phyloP scores from a whole-genome alignment of 495 filamentous ascomycete genomes.

The Ramalina intermedia region DNA sequence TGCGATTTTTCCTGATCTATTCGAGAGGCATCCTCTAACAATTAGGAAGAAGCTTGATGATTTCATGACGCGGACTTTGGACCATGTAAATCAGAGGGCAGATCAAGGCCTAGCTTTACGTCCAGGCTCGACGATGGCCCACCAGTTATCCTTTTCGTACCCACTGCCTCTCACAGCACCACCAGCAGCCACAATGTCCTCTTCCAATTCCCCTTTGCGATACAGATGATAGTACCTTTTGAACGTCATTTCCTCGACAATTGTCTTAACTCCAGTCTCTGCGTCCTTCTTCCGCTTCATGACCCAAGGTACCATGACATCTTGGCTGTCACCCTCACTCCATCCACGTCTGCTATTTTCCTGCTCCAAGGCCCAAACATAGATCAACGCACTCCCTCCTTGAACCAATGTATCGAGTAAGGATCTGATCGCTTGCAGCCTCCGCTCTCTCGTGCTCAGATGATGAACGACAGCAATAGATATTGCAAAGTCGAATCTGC shows the following conservation, averaged over 20 bases:
- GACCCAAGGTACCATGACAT: slow-evolving; percentile 96
- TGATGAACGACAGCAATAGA: slow-evolving; percentile 93
- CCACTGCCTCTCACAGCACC: slow-evolving; percentile 65
- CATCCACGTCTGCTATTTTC: slow-evolving; percentile 78
- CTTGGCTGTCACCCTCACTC: slow-evolving; percentile 75
- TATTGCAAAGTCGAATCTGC: slow-evolving; percentile 79
- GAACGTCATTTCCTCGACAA: slow-evolving; percentile 40
- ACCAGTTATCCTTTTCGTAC: slow-evolving; percentile 98
- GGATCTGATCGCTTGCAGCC: slow-evolving; percentile 56
- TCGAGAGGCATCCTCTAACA: no score
- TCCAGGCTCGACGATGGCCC: slow-evolving; percentile 47
- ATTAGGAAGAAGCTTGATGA: no score
- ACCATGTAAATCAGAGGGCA: no score
- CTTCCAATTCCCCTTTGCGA: slow-evolving; percentile 70
- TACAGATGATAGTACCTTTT: slow-evolving; percentile 95
- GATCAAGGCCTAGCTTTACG: no score
- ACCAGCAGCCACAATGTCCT: slow-evolving; percentile 60
- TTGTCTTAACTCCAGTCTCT: background rate
- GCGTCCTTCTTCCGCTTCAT: slow-evolving; percentile 29
- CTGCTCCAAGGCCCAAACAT: slow-evolving; percentile 97
- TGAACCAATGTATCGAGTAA: slow-evolving; percentile 50
- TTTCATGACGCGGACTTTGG: no score
- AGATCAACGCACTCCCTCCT: slow-evolving; percentile 53
- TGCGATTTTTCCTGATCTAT: no score
- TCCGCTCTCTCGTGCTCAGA: slow-evolving; percentile 65